Percentiles rank a stretch among this genome's conserved stretches.
Evolutionary conservation across 306 rosid species (phyloP).

Genomic region (Acmispon strigosus): DNA sequence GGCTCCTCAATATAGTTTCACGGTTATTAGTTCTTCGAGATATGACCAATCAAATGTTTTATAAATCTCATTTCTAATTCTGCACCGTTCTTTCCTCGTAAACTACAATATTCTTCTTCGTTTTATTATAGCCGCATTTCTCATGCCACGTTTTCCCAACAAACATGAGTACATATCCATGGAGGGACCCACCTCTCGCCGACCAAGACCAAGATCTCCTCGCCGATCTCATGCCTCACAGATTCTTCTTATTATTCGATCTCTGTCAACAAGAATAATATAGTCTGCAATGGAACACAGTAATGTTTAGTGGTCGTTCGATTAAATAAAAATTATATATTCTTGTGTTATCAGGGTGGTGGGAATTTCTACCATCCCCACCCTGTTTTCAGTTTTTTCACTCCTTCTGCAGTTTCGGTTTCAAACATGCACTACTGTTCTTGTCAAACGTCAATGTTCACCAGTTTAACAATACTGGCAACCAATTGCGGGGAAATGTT

Average conservation of each 20-base stretch:
- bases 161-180: neutral
- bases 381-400: neutral
- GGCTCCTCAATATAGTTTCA: too few relatives aligned
- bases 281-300: too few relatives aligned
- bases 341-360: too few relatives aligned
- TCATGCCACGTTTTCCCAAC: constrained; percentile 34
- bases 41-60: too few relatives aligned
- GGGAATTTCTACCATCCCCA: neutral
- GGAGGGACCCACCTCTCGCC: constrained; percentile 35
- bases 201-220: constrained; percentile 34
- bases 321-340: too few relatives aligned
- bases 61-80: too few relatives aligned
- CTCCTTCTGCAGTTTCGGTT: constrained; percentile 1
- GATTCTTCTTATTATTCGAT: neutral
- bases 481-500: too few relatives aligned
- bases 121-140: constrained; percentile 23
- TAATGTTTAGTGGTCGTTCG: too few relatives aligned
- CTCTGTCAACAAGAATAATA: neutral
- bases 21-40: too few relatives aligned
- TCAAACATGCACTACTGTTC: neutral
- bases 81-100: constrained; percentile 39
- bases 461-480: too few relatives aligned
- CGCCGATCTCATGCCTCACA: neutral
- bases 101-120: constrained; percentile 45
- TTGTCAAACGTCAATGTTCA: too few relatives aligned